phyloP scores from a whole-genome alignment of 176 grass and related monocot genomes.

The Raddia guianensis region DNA sequence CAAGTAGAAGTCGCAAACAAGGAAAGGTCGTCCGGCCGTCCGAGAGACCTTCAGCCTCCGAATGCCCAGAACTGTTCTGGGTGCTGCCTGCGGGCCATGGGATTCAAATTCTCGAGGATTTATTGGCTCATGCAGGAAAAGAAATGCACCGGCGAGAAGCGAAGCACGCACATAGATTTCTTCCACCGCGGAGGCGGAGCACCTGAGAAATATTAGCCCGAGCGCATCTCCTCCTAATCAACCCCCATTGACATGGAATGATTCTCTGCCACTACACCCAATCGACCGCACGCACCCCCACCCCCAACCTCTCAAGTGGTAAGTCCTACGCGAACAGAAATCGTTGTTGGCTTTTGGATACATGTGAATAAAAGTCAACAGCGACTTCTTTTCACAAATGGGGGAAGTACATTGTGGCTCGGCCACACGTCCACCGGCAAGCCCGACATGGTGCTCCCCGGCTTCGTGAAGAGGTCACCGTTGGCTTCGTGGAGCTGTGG shows the following conservation, averaged over 20 bases:
- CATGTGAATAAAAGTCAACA: too few relatives aligned
- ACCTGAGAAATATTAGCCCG: constrained; percentile 22
- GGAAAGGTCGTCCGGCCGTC: not conserved
- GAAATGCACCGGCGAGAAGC: not conserved
- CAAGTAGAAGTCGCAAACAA: not conserved
- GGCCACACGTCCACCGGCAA: too few relatives aligned
- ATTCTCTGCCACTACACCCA: not conserved
- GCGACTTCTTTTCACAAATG: too few relatives aligned
- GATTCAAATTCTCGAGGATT: not conserved
- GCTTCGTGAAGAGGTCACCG: constrained; percentile 30
- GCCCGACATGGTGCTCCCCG: constrained; percentile 26
- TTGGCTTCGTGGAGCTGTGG: not conserved
- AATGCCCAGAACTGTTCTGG: not conserved
- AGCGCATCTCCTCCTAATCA: constrained; percentile 21
- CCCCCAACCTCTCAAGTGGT: too few relatives aligned
- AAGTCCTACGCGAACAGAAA: too few relatives aligned
- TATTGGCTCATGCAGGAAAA: not conserved
- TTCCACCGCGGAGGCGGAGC: not conserved
- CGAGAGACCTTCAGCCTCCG: not conserved
- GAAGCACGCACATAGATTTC: not conserved
- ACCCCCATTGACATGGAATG: constrained; percentile 5
- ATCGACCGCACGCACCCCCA: too few relatives aligned
- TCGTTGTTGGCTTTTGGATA: too few relatives aligned
- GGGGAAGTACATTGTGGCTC: too few relatives aligned
- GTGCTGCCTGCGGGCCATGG: not conserved